A percentile compares a stretch with the other conserved stretches of the same genome.
Conservation (phyloP, 805 yeast species). For the Nakazawaea pomicola region DNA sequence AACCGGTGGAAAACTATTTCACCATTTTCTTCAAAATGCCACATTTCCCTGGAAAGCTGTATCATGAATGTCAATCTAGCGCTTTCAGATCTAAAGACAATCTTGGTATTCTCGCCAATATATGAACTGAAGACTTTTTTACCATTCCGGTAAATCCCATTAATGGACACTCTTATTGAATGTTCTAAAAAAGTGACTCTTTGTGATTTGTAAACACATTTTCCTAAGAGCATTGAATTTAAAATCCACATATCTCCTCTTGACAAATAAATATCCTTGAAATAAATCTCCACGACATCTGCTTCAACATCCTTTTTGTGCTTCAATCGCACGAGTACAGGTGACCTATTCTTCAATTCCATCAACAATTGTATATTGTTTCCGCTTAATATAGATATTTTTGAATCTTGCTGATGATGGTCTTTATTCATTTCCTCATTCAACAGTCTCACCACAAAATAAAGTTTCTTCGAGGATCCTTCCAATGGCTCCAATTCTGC, state of each 20-base stretch:
- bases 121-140: constrained; percentile 69
- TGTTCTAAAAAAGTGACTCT: constrained; percentile 54
- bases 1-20: constrained; percentile 90
- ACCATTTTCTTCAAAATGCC: constrained; percentile 96
- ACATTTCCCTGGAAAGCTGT: constrained; percentile 93
- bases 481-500: constrained; percentile 59
- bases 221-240: constrained; percentile 52
- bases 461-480: constrained; percentile 30
- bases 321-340: constrained; percentile 51
- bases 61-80: constrained; percentile 78
- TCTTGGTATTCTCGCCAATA: constrained; percentile 66
- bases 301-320: constrained; percentile 51
- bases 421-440: constrained; percentile 20
- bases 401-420: constrained; percentile 18
- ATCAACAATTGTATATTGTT: constrained; percentile 51
- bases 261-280: constrained; percentile 75
- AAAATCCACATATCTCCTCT: constrained; percentile 93
- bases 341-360: constrained; percentile 63
- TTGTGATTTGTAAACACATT: constrained; percentile 66
- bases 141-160: constrained; percentile 63
- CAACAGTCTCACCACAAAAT: constrained; percentile 37
- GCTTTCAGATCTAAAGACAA: constrained; percentile 88
- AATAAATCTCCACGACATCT: constrained; percentile 76
- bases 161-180: constrained; percentile 58
- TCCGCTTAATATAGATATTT: constrained; percentile 56